A percentile compares a stretch with the other conserved stretches of the same genome.
Evolutionary conservation across 208 protist genomes (phyloP).

Genomic region (Trypanosoma rangeli): DNA sequence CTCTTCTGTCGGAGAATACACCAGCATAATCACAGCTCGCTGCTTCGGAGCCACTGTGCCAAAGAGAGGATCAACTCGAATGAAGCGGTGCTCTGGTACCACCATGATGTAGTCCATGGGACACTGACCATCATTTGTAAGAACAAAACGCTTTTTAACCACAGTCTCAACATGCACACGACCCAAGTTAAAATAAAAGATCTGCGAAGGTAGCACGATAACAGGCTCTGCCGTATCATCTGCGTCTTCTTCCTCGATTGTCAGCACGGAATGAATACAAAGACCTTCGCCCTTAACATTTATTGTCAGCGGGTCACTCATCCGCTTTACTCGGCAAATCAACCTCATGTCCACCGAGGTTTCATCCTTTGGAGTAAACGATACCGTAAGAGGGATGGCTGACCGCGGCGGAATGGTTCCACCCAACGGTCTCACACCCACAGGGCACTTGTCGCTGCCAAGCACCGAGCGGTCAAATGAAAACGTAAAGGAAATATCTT

Average conservation of each 20-base stretch:
- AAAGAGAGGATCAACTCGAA: constrained; percentile 50
- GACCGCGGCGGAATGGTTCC: constrained; percentile 82
- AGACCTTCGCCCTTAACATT: constrained; percentile 97
- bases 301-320: constrained; percentile 88
- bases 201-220: constrained; percentile 36
- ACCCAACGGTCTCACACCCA: constrained; percentile 74
- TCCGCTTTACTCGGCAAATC: constrained; percentile 89
- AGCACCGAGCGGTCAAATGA: constrained; percentile 79
- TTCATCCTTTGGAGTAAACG: constrained; percentile 91
- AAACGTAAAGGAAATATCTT: constrained; percentile 93
- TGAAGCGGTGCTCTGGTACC: constrained; percentile 42
- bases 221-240: constrained; percentile 30
- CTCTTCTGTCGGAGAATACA: constrained; percentile 81
- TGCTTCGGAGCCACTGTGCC: constrained; percentile 78
- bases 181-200: constrained; percentile 82
- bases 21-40: constrained; percentile 59
- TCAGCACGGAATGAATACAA: constrained; percentile 85
- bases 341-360: constrained; percentile 93
- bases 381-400: constrained; percentile 71
- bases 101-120: constrained; percentile 84
- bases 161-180: constrained; percentile 93
- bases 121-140: constrained; percentile 92
- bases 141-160: constrained; percentile 62
- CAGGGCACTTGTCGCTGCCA: constrained; percentile 41
- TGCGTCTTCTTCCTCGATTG: constrained; percentile 51